Percentiles rank a stretch among this genome's conserved stretches.
Conservation (phyloP, 371 early-diverging fungal species). For the Mucor velutinosus region DNA sequence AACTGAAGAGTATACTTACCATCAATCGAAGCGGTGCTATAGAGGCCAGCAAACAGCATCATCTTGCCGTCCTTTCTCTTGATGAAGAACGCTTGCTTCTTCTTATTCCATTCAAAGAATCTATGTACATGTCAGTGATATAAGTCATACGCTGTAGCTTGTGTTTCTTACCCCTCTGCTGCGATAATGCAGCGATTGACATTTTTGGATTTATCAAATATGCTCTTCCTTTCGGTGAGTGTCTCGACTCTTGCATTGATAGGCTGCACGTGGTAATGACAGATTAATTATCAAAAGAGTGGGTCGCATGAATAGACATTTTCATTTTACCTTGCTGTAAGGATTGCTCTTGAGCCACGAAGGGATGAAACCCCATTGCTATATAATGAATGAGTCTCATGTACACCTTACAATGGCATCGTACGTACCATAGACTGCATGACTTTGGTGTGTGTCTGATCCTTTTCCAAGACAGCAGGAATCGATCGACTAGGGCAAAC, state of each 20-base stretch:
- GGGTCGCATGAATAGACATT: not conserved
- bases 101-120: constrained; percentile 77
- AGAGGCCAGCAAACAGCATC: constrained; percentile 67
- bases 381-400: not conserved
- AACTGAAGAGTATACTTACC: constrained; percentile 1
- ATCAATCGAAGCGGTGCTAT: constrained; percentile 46
- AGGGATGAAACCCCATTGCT: constrained; percentile 73
- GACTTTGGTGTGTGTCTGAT: constrained; percentile 26
- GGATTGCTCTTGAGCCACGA: constrained; percentile 22
- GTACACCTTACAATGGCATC: constrained; percentile 47
- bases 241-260: constrained; percentile 76
- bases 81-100: constrained; percentile 62
- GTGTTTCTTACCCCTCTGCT: constrained; percentile 59
- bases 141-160: not conserved
- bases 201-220: constrained; percentile 63
- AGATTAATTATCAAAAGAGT: not conserved
- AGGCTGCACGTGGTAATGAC: constrained; percentile 20
- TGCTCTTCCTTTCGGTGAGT: constrained; percentile 37
- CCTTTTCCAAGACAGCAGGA: constrained; percentile 52
- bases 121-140: constrained; percentile 28
- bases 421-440: constrained; percentile 56
- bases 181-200: constrained; percentile 66
- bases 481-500: constrained; percentile 62
- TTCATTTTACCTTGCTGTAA: not conserved
- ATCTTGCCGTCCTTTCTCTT: constrained; percentile 59